Evolutionary conservation across 768 basidiomycete species (phyloP).

Genomic region (Lentinula sp.): DNA sequence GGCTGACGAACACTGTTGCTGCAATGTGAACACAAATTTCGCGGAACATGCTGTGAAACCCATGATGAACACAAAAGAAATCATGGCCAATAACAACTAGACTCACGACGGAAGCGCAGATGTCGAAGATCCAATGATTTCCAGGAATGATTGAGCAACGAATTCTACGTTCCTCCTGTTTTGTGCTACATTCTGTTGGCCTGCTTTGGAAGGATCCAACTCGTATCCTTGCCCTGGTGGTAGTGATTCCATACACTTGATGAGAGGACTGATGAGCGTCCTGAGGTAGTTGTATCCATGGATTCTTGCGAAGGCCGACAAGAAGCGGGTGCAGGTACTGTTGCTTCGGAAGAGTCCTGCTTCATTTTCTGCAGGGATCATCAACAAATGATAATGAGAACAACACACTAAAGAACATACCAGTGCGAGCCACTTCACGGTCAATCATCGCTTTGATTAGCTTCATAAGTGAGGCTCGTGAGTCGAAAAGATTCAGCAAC

Average conservation of each 20-base stretch:
- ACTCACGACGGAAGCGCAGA: conserved; percentile 71
- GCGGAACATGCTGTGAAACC: conserved; percentile 62
- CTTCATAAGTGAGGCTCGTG: conserved; percentile 60
- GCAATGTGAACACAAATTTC: conserved; percentile 84
- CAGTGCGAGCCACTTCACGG: conserved; percentile 72
- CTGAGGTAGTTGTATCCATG: conserved; percentile 93
- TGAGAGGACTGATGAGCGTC: conserved; percentile 67
- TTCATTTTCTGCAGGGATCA: conserved; percentile 53
- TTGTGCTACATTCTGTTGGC: conserved; percentile 53
- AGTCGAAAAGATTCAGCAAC: conserved; percentile 82
- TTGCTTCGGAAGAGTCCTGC: conserved; percentile 83
- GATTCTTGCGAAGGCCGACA: conserved; percentile 82
- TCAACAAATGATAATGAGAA: background rate
- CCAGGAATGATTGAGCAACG: conserved; percentile 70
- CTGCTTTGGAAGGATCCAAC: conserved; percentile 61
- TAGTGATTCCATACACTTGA: conserved; percentile 67
- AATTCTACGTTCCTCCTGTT: conserved; percentile 70
- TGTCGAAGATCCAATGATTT: conserved; percentile 66
- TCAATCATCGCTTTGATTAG: conserved; percentile 84
- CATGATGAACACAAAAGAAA: conserved; percentile 5
- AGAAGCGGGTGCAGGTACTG: conserved; percentile 78
- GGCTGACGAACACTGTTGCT: conserved; percentile 58
- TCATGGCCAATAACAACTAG: background rate
- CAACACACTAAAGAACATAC: conserved; percentile 31
- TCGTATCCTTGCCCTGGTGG: conserved; percentile 74